Evolutionary conservation across 805 yeast species (phyloP), one percentile per base, ranked within the genome.

Genomic region (Zygosaccharomyces siamensis): DNA sequence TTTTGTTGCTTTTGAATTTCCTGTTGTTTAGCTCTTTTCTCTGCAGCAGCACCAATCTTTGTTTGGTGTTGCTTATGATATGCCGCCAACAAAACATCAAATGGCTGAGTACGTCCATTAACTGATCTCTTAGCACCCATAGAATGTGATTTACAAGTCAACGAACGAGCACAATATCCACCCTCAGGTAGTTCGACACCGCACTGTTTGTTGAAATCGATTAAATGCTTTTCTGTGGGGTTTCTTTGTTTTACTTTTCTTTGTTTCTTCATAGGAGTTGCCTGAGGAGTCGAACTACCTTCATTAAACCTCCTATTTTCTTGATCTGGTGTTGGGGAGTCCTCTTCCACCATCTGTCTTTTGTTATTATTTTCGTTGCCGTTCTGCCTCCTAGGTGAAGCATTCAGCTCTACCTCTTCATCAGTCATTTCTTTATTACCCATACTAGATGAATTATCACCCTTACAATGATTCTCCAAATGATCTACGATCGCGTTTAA

Each of bases 91-190:
- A 93, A 72, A 26, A 81, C 82, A 66, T 93, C 99, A 69, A 89
- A 93, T 0, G 97, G 89, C 6, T 93, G 90, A 31, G 95, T 83
- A 59, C 99, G 77, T 8, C 99, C 99, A 14, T 80, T 82, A 18
- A 93, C 99, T 0, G 96, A 90, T 58, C 99, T 79, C 61, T 93
- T 93, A 24, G 97, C 96, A 30, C 97, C 97, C 97, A 93, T 90
- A 1, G 98, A 88, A 68, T 93, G 99, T 0, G 97, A 89, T 64
- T 93, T 93, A 75, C 99, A 93, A 0, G 99, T 93, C 51, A 93
- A 73, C 0, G 97, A 89, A 44, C 99, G 77, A 4, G 97, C 97
- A 74, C 99, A 93, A 57, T 82, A 84, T 0, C 95, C 96, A n/a
- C 97, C 98, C 55, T 84, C 86, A 0, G 96, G 89, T 51, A 93